Conservation (phyloP, 805 yeast genomes). For the Phaffomyces antillensis region DNA sequence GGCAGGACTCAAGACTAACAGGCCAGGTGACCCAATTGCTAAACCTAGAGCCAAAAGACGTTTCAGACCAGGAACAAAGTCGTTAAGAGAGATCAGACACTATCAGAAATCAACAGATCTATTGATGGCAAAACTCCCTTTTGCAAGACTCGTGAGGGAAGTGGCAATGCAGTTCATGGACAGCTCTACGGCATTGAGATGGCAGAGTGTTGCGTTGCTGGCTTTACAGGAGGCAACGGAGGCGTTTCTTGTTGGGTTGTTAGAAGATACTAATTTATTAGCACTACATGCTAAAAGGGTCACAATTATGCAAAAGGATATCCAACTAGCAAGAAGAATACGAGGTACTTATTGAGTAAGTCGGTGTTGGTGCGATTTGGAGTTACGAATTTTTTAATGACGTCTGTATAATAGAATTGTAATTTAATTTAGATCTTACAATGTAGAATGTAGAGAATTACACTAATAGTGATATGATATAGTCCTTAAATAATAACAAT, state of each 20-base stretch:
- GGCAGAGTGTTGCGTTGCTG: constrained; percentile 74
- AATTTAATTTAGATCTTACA: neutral
- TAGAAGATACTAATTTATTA: constrained; percentile 72
- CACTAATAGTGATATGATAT: neutral
- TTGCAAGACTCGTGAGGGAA: constrained; percentile 70
- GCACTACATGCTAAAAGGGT: constrained; percentile 78
- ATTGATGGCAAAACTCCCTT: constrained; percentile 64
- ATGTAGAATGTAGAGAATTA: neutral
- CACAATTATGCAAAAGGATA: constrained; percentile 81
- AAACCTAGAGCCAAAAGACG: constrained; percentile 38
- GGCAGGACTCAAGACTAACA: constrained; percentile 27
- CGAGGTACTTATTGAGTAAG: constrained; percentile 37
- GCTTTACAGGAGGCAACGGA: constrained; percentile 81
- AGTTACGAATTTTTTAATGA: no score
- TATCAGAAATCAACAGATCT: constrained; percentile 65
- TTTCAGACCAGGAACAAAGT: constrained; percentile 58
- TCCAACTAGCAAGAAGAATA: constrained; percentile 71
- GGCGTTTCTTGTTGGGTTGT: constrained; percentile 62
- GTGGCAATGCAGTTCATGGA: constrained; percentile 54
- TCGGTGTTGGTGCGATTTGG: no score
- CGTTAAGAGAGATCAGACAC: constrained; percentile 59
- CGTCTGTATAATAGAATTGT: no score
- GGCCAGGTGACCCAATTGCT: constrained; percentile 48
- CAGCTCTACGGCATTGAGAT: constrained; percentile 33
- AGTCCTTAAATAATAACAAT: neutral